These are phyloP conservation scores for Diaporthe velutina DNA, from an alignment of 2,329 filamentous ascomycete species.

Conservation along the genomic window DNA sequence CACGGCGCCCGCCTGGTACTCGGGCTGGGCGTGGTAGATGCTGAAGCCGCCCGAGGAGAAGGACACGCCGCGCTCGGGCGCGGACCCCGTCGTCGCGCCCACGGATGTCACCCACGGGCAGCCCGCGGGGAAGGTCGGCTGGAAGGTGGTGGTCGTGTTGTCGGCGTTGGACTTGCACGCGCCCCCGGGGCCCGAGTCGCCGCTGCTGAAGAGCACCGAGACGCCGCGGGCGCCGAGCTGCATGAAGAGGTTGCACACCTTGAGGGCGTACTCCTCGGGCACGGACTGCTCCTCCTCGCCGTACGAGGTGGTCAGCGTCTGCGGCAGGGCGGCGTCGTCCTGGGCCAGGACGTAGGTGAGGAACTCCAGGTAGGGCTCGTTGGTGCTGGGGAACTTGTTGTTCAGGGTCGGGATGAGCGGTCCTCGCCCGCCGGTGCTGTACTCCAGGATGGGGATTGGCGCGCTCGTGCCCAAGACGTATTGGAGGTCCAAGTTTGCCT, in stretches of 20 bases:
- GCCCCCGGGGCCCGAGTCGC: constrained; percentile 31
- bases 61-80: constrained; percentile 52
- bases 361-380: constrained; percentile 78
- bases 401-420: constrained; percentile 66
- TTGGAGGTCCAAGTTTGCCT: constrained; percentile 46
- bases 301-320: constrained; percentile 74
- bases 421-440: constrained; percentile 44
- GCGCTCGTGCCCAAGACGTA: constrained; percentile 40
- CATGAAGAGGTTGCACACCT: constrained; percentile 73
- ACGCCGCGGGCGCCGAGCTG: constrained; percentile 75
- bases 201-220: constrained; percentile 67
- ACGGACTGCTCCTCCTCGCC: constrained; percentile 75
- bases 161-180: constrained; percentile 36
- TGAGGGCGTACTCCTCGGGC: constrained; percentile 69
- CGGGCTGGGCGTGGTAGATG: constrained; percentile 51
- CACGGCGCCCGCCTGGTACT: constrained; percentile 51
- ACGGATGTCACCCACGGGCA: constrained; percentile 70
- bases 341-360: constrained; percentile 70
- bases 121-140: constrained; percentile 45
- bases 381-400: constrained; percentile 67
- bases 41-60: constrained; percentile 56
- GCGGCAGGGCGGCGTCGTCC: constrained; percentile 63
- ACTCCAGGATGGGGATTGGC: constrained; percentile 45
- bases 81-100: constrained; percentile 62
- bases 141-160: constrained; percentile 37